These are phyloP conservation scores for Gracilariopsis chorda DNA, from an alignment of 23 red algal species.

Conservation along the genomic window DNA sequence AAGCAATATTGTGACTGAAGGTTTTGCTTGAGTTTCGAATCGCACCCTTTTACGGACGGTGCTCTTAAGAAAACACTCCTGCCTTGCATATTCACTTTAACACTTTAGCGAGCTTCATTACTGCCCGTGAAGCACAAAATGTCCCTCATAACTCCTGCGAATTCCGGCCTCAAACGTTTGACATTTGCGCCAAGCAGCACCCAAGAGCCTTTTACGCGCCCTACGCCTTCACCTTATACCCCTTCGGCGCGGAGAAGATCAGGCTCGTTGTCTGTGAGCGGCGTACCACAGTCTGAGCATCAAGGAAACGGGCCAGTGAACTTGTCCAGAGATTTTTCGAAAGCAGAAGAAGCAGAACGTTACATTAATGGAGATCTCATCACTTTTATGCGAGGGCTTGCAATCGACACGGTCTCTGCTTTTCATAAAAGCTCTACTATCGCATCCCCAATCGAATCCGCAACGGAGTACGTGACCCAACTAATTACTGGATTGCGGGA, in stretches of 20 bases:
- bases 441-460: neutral
- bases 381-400: neutral
- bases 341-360: conserved; percentile 3
- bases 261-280: conserved; percentile 5
- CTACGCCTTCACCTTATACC: conserved; percentile 26
- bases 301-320: neutral
- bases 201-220: neutral
- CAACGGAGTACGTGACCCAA: conserved; percentile 14
- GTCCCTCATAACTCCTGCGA: neutral
- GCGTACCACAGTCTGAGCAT: neutral
- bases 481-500: neutral
- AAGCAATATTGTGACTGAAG: too few relatives aligned
- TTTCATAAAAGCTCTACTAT: neutral
- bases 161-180: neutral
- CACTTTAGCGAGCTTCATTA: too few relatives aligned
- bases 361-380: conserved; percentile 10
- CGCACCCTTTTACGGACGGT: too few relatives aligned
- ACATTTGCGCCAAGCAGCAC: neutral
- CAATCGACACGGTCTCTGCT: neutral
- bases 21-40: too few relatives aligned
- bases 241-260: conserved; percentile 23
- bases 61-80: too few relatives aligned
- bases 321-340: neutral
- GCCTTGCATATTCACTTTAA: too few relatives aligned
- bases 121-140: too few relatives aligned